Base-by-base conservation (phyloP, 2,329 filamentous ascomycete species). In the Boeremia lycopersici region DNA sequence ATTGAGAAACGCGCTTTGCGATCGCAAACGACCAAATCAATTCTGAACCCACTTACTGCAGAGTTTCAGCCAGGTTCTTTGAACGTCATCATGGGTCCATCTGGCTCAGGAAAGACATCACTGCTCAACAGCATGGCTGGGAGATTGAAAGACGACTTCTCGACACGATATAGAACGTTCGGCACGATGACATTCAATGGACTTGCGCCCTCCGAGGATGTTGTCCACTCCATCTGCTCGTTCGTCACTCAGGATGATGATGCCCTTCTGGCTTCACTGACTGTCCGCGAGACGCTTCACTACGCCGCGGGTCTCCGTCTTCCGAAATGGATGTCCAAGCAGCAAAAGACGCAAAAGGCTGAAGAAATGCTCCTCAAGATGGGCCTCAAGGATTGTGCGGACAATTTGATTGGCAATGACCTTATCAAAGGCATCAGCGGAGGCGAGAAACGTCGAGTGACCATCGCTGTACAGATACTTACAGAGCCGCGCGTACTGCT, bases 211-310 rank as follows among this genome's bases (percentile, higher is more conserved):
- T 89, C 88, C 0, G 81, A 86, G 45, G 82, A 84, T 0, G 89
- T 92, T 3, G 81, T 92, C 30, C 82, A 87, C 28, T 89, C 88
- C 0, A 82, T 91, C 0, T 89, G 87, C 36, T 91, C 89, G 0
- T 92, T 90, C 57, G 89, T 92, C 6, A 90, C 87, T 19, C 89
- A 92, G 61, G 89, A 91, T 55, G 89, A 92, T 52, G 88, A 91
- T 63, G 89, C 88, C 1, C 77, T 93, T 2, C 79, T 92, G 6
- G 86, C 89, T 1, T 90, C 87, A 0, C 77, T 92, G 17, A 92
- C 89, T 0, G 89, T 93, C 0, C 83, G 89, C 1, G 89, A 93
- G 68, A 92, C 88, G 0, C 78, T 93, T 1, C 81, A 67, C n/a
- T 76, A 75, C 68, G 85, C 89, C 2, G 89, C 89, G 2, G 86